Conservation (phyloP, 495 filamentous ascomycete species). For the Penicillium waksmanii region DNA sequence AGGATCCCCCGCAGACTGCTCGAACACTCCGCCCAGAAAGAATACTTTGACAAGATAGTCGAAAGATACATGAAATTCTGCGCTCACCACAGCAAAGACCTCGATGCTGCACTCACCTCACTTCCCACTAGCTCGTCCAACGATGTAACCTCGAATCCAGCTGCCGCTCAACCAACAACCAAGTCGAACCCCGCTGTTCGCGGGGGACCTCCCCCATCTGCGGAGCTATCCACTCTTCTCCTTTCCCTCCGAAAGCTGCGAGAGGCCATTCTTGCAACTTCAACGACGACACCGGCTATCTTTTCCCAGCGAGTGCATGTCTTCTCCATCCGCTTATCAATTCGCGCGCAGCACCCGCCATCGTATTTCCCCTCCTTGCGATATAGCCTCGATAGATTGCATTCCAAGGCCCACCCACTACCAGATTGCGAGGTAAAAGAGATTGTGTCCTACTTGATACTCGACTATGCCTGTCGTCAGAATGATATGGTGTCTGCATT, state of each 20-base stretch:
- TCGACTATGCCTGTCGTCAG: conserved; percentile 87
- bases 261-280: conserved; percentile 73
- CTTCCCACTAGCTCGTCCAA: conserved; percentile 54
- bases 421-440: conserved; percentile 72
- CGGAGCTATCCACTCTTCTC: conserved; percentile 61
- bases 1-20: conserved; percentile 61
- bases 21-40: conserved; percentile 73
- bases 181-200: conserved; percentile 26
- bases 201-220: conserved; percentile 39
- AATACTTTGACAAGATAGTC: conserved; percentile 83
- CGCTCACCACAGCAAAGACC: conserved; percentile 66
- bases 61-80: conserved; percentile 88
- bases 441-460: conserved; percentile 75
- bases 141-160: conserved; percentile 47
- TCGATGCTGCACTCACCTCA: conserved; percentile 73
- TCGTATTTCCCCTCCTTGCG: conserved; percentile 89
- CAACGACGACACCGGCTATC: conserved; percentile 60
- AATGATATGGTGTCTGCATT: conserved; percentile 75
- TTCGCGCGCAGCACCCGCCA: conserved; percentile 76
- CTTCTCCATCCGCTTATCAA: conserved; percentile 81
- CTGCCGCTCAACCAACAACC: conserved; percentile 31
- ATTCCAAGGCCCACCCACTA: conserved; percentile 62
- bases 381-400: conserved; percentile 73
- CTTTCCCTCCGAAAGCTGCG: conserved; percentile 88
- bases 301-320: conserved; percentile 73